Conservation (phyloP, 177 flowering plant species). For the Tripterygium wilfordii region DNA sequence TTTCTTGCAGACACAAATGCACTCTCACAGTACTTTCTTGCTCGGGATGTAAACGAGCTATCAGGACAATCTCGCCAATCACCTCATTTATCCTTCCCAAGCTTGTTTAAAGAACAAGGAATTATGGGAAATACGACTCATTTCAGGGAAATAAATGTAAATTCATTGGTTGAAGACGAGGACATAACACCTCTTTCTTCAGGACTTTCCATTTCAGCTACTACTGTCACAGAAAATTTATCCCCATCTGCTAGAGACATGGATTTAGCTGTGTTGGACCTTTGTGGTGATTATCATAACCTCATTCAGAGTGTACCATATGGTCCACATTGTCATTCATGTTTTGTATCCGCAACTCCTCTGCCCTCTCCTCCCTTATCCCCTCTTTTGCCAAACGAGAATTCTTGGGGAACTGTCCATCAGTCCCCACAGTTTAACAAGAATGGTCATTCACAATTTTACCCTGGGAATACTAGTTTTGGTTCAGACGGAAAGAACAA, state of each 20-base stretch:
- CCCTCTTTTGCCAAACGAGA: slow-evolving; percentile 4
- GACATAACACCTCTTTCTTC: too few species aligned
- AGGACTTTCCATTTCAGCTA: too few species aligned
- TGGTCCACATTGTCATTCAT: slow-evolving; percentile 33
- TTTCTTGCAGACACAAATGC: too few species aligned
- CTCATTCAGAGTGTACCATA: slow-evolving; percentile 31
- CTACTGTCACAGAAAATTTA: slow-evolving; percentile 4
- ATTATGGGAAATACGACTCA: slow-evolving; percentile 13
- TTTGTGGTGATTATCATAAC: slow-evolving; percentile 52
- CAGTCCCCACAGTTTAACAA: slow-evolving; percentile 8
- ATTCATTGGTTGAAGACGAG: slow-evolving; percentile 10
- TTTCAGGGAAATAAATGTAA: slow-evolving; percentile 1
- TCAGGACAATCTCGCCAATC: slow-evolving; percentile 12
- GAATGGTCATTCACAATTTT: slow-evolving; percentile 5
- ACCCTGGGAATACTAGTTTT: slow-evolving; percentile 3
- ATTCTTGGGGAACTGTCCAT: slow-evolving; percentile 10
- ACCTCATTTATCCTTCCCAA: slow-evolving; percentile 17
- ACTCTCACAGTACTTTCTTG: neutral
- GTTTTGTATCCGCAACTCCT: slow-evolving; percentile 20
- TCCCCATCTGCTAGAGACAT: slow-evolving; percentile 5
- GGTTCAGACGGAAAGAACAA: slow-evolving; percentile 14
- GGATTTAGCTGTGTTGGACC: slow-evolving; percentile 28
- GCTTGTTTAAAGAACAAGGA: slow-evolving; percentile 17
- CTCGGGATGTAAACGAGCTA: too few species aligned
- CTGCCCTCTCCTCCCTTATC: slow-evolving; percentile 18